Conservation (phyloP, 768 basidiomycete species). For the Panus rudis region DNA sequence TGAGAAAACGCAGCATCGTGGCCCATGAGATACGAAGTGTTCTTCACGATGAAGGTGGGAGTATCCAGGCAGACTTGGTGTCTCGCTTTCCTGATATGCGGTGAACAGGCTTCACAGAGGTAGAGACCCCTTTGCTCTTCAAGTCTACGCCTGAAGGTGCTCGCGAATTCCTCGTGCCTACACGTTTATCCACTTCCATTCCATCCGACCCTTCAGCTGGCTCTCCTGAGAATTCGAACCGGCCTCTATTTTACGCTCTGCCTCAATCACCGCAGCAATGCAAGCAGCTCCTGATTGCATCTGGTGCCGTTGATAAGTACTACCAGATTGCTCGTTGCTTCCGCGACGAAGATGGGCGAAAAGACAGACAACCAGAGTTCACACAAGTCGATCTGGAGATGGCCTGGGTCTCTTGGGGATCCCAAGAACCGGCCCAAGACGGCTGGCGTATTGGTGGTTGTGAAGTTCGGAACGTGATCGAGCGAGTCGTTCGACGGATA, state of each 20-base stretch:
- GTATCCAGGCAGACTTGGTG: constrained; percentile 4
- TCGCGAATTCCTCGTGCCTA: constrained; percentile 87
- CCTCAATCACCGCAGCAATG: constrained; percentile 96
- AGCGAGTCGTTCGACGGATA: constrained; percentile 64
- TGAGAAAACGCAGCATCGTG: constrained; percentile 78
- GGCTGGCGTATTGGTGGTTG: constrained; percentile 81
- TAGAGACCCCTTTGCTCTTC: constrained; percentile 88
- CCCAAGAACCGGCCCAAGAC: constrained; percentile 1
- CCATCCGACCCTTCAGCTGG: constrained; percentile 14
- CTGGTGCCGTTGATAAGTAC: constrained; percentile 84
- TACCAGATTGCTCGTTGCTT: constrained; percentile 94
- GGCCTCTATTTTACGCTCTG: constrained; percentile 73
- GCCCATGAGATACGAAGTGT: constrained; percentile 67
- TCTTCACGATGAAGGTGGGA: constrained; percentile 67
- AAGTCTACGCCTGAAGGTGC: constrained; percentile 94
- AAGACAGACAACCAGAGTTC: constrained; percentile 94
- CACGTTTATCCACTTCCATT: constrained; percentile 36
- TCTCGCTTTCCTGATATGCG: constrained; percentile 6
- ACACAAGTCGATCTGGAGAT: constrained; percentile 97
- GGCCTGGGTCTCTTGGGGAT: constrained; percentile 86
- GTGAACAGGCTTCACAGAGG: constrained; percentile 75
- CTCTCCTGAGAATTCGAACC: neutral
- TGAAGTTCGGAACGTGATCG: constrained; percentile 75
- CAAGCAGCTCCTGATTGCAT: constrained; percentile 87
- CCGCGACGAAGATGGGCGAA: constrained; percentile 91